Evolutionary conservation across 495 filamentous ascomycete species (phyloP), one percentile per base, ranked within the genome.

Genomic region (Aspergillus ellipticus): DNA sequence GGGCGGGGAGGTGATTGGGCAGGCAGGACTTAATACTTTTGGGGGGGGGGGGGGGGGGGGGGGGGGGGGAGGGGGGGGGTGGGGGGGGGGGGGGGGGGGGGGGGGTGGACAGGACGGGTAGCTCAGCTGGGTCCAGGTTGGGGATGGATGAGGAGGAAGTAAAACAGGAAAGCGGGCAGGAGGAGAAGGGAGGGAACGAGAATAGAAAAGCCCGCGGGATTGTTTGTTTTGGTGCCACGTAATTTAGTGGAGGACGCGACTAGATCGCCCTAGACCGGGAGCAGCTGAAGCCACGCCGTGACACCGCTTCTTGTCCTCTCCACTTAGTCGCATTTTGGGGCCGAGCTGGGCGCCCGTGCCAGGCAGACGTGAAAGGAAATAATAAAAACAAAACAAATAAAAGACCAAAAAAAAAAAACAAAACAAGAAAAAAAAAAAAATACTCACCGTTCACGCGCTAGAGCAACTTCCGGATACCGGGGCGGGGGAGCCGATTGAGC

Each of bases 361-460:
- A 37, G 9, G 28, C 49, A 54, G 53, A 42, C 16, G 17, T 21
- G 42, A 17, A 41, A 42, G 20, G 20, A 13, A 42, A 41, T 24
- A 56, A 50, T 20, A 15, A 20, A 17, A 42, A 50, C 20, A 49
- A 41, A 55, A 48, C 15, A 39, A 39, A 49, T 37, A 41, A 48
- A 26, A 49, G 29, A 26, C 15, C 3, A 3, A 26, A 54, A 22
- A 55, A 24, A 49, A 47, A 26, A 20, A 45, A 56, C 28, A 49
- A 13, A 21, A 35, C 35, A 54, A 62, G 60, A 61, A 37, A 21
- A 45, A 49, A 55, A 51, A 58, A 41, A 16, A 45, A 58, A 55
- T 19, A 57, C 55, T 42, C 75, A 85, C 78, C 75, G 73, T 72
- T 84, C 78, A 69, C 79, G 74, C 54, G 77, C 72, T 54, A 83